Base-by-base conservation (phyloP, 257 asterid genomes). In the Lithospermum erythrorhizon region DNA sequence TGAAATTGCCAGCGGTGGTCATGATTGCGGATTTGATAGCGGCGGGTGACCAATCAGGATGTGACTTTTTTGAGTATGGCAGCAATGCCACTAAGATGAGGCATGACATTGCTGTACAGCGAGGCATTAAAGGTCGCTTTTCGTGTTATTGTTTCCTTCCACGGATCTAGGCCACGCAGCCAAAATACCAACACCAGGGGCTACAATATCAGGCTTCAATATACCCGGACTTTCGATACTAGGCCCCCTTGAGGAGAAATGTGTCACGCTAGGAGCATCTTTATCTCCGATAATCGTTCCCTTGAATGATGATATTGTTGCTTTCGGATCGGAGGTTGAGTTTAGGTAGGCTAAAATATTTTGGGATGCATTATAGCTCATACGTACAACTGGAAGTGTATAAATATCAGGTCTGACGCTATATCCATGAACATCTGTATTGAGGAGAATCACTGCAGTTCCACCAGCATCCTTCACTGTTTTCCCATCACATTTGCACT, bases 251-350 rank as follows among this genome's bases (percentile, higher is more conserved):
- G n/a, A n/a, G n/a, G n/a, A n/a, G n/a, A n/a, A n/a, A n/a, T n/a
- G n/a, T n/a, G n/a, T n/a, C n/a, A n/a, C n/a, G n/a, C n/a, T n/a
- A n/a, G n/a, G n/a, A 27, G 30, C 30, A 27, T 6, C 55, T 3
- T 49, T 30, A 8, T 74, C 80, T 0, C 83, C 94, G 0, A 73
- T 73, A 13, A 73, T 21, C 1, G 86, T 82, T 49, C 87, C 87
- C 66, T 67, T 68, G 76, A 75, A 77, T 0, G 37, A 23, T 16
- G 77, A 17, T 35, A 35, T 35, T 21, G 72, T 29, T 0, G 80
- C 78, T 0, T 37, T 58, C 0, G 84, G 81, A 0, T 22, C 9
- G 0, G 61, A 16, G 2, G 78, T 37, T 6, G 82, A 69, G n/a
- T 69, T 73, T 3, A 74, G 56, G 57, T 80, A 82, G 0, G 65